Percentiles rank a stretch among this genome's conserved stretches.
Evolutionary conservation across 1,284 basidiomycete genomes (phyloP).

Genomic region (Ceratobasidium theobromae): DNA sequence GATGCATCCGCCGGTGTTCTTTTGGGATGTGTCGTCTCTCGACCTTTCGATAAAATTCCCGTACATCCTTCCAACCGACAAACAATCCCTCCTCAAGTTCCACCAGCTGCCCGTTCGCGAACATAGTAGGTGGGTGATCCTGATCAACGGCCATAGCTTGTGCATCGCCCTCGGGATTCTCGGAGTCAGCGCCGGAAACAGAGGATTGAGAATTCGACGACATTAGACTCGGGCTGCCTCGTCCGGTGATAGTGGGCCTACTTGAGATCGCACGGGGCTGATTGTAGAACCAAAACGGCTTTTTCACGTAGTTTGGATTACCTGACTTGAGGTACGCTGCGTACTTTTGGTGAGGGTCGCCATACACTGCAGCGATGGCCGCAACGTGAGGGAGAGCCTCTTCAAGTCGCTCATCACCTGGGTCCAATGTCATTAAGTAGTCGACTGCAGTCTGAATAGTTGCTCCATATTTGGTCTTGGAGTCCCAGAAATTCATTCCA

Average conservation of each 20-base stretch:
- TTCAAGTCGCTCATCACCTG: conserved; percentile 42
- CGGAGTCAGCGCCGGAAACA: not conserved
- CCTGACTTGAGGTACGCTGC: conserved; percentile 47
- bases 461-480: conserved; percentile 35
- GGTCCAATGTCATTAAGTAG: conserved; percentile 38
- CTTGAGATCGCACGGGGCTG: conserved; percentile 44
- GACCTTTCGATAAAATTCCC: conserved; percentile 9
- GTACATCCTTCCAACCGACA: conserved; percentile 23
- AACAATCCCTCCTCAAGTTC: conserved; percentile 27
- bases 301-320: conserved; percentile 44
- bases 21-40: not conserved
- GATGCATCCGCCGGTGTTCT: not conserved
- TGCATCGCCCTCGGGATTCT: not conserved
- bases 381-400: conserved; percentile 58
- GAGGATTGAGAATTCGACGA: not conserved
- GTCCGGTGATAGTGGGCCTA: no score
- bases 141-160: conserved; percentile 12
- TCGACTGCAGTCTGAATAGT: conserved; percentile 40
- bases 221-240: not conserved
- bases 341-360: conserved; percentile 58
- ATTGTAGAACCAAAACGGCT: conserved; percentile 57
- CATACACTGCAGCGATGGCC: conserved; percentile 56
- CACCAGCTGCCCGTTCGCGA: conserved; percentile 38
- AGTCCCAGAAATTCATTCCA: conserved; percentile 38
- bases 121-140: conserved; percentile 45